A percentile compares a stretch with the other conserved stretches of the same genome.
Conservation (phyloP, 192 early-diverging fungal genomes). For the Pilobolus umbonatus region DNA sequence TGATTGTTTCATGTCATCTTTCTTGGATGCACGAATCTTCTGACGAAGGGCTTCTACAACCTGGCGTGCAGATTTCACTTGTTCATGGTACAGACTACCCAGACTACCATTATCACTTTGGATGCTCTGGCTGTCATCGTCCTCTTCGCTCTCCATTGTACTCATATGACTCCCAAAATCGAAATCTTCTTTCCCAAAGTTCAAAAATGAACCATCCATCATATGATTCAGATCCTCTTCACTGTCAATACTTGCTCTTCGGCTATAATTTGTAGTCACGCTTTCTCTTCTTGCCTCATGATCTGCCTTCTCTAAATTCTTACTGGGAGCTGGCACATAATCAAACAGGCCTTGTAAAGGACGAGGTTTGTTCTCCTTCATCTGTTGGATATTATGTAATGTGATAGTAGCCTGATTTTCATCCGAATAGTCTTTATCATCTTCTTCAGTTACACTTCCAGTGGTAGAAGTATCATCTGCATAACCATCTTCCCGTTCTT, state of each 20-base stretch:
- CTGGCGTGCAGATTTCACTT: too few relatives aligned
- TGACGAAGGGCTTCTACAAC: too few relatives aligned
- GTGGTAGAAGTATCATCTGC: not conserved
- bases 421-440: not conserved
- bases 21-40: conserved; percentile 1
- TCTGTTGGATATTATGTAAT: conserved; percentile 1
- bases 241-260: not conserved
- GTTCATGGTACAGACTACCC: too few relatives aligned
- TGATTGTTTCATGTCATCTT: not conserved
- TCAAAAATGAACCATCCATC: not conserved
- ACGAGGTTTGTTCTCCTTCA: not conserved
- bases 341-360: not conserved
- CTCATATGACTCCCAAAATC: not conserved
- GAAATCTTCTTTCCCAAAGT: not conserved
- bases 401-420: conserved; percentile 22
- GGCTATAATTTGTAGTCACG: not conserved
- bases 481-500: not conserved
- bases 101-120: too few relatives aligned
- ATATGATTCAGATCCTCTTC: not conserved
- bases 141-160: too few relatives aligned
- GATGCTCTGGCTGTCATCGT: too few relatives aligned
- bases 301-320: not conserved
- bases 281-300: not conserved
- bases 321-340: not conserved
- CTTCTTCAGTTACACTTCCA: not conserved